phyloP scores from a whole-genome alignment of 2,329 filamentous ascomycete genomes.

The Xylariaceae sp. region DNA sequence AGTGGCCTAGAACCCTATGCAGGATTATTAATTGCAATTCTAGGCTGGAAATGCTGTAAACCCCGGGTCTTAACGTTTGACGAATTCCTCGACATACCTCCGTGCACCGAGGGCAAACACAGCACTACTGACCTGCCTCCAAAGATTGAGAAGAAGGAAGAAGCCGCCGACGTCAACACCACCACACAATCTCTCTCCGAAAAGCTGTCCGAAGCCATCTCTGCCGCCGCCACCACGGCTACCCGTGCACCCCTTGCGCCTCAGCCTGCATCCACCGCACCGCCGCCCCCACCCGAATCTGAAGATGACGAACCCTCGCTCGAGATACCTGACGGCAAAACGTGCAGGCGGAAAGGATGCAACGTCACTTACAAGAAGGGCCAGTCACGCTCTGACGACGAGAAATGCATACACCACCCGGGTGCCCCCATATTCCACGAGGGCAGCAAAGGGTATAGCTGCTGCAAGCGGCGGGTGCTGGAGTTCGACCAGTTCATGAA shows the following conservation, averaged over 20 bases:
- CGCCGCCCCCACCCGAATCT: constrained; percentile 66
- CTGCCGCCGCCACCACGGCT: constrained; percentile 36
- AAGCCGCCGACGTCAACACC: constrained; percentile 40
- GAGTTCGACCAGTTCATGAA: constrained; percentile 99
- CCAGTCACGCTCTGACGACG: constrained; percentile 54
- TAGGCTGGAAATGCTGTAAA: constrained; percentile 99
- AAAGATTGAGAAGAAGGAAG: constrained; percentile 56
- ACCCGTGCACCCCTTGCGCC: constrained; percentile 39
- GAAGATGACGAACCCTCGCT: constrained; percentile 80
- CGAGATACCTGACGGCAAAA: constrained; percentile 67
- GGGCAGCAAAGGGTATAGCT: constrained; percentile 95
- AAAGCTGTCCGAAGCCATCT: constrained; percentile 41
- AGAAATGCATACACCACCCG: constrained; percentile 84
- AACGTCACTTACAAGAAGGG: constrained; percentile 61
- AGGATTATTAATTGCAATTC: not conserved
- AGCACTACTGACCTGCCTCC: constrained; percentile 74
- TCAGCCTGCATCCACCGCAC: constrained; percentile 47
- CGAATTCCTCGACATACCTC: constrained; percentile 89
- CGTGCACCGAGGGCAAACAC: constrained; percentile 90
- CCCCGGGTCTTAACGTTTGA: constrained; percentile 94
- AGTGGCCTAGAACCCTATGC: not conserved
- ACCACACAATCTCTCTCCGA: constrained; percentile 40
- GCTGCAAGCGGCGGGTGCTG: constrained; percentile 90
- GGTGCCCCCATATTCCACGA: constrained; percentile 94
- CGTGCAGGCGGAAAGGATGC: constrained; percentile 76